Percentiles rank a stretch among this genome's conserved stretches.
Evolutionary conservation across 2,329 filamentous ascomycete genomes (phyloP).

Genomic region (Colletotrichum shisoi): DNA sequence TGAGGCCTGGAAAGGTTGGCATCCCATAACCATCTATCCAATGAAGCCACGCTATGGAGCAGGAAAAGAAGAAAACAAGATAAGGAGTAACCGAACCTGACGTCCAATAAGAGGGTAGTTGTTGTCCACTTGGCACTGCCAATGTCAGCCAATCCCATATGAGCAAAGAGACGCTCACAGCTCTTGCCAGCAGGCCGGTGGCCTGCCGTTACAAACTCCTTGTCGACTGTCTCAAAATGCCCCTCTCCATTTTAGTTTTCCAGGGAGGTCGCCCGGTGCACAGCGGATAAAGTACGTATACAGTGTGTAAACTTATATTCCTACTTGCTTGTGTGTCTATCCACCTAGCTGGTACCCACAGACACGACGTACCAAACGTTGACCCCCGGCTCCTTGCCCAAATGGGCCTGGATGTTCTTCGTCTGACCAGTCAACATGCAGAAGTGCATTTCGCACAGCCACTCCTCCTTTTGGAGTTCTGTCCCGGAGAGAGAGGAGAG

Average conservation of each 20-base stretch:
- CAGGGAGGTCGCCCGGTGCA: background rate
- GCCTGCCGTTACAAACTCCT: background rate
- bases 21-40: background rate
- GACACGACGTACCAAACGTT: slow-evolving; percentile 15
- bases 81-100: too few species aligned
- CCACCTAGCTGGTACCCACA: background rate
- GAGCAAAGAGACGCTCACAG: background rate
- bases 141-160: slow-evolving; percentile 12
- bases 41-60: background rate
- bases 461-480: slow-evolving; percentile 7
- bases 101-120: too few species aligned
- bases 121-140: slow-evolving; percentile 1
- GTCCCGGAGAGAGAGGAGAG: background rate
- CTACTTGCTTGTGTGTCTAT: too few species aligned
- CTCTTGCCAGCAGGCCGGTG: background rate
- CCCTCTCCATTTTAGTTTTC: background rate
- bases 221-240: slow-evolving; percentile 4
- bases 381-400: slow-evolving; percentile 21
- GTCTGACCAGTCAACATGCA: slow-evolving; percentile 25
- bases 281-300: background rate
- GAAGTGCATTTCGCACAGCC: slow-evolving; percentile 26
- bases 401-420: slow-evolving; percentile 8
- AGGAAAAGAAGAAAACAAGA: background rate
- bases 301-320: background rate
- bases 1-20: background rate